Evolutionary conservation across 306 rosid species (phyloP), one percentile per base, ranked within the genome.

Genomic region (Trichosanthes cucumerina): DNA sequence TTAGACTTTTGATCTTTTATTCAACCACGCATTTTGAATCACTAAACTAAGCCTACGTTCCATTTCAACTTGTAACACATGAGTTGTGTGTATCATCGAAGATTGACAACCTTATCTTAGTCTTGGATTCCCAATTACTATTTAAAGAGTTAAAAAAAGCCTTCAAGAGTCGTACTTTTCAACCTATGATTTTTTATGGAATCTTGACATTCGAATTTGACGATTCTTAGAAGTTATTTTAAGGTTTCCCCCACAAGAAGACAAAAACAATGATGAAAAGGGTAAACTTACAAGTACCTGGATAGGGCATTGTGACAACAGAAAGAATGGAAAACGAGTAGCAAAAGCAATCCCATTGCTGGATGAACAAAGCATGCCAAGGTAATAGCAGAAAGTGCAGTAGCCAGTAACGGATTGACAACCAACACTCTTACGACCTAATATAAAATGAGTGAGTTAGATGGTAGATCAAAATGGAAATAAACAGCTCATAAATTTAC

Each of bases 291-390:
- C 28, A 76, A 57, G 79, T 90, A 95, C 99, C 99, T 91, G 90
- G 91, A 87, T 77, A 95, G 89, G 63, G 96, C 96, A 65, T 64
- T 88, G 86, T 95, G 99, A 79, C 99, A 95, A 89, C 90, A 79
- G 80, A 89, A 72, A 87, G 96, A 91, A 84, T 95, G 93, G 80
- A 87, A 87, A 24, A 71, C 54, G 73, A 95, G 88, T 44, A 91
- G 87, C 83, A 91, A 52, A 50, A 90, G 85, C 79, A 95, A 90
- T 73, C 97, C 97, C 59, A 91, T 73, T 4, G 91, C 91, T 70
- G 93, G 97, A 84, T 95, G 97, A 86, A 91, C 88, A 85, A 95
- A 88, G 88, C 96, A 87, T 9, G 87, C 86, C 88, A 95, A 79
- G 71, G 85, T 23, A 83, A 86, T 88, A 63, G 99, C 92, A 87